Percentiles rank a stretch among this genome's conserved stretches.
Evolutionary conservation across 23 red algal genomes (phyloP).

Genomic region (Gracilaria vermiculophylla): DNA sequence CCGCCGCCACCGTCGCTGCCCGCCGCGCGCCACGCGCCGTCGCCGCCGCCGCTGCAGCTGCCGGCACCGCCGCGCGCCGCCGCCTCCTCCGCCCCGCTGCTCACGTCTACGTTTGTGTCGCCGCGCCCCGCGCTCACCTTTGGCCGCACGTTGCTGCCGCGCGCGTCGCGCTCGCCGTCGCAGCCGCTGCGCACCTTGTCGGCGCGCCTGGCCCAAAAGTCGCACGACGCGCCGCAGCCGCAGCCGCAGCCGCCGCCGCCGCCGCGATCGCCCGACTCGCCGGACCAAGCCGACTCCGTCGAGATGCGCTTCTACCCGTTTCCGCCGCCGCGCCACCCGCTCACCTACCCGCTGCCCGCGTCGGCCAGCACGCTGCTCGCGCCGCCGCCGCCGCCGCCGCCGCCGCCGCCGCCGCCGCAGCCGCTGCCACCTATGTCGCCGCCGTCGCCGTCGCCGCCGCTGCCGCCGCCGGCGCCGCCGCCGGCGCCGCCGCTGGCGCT

Average conservation of each 20-base stretch:
- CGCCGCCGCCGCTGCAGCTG: neutral
- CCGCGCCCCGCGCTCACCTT: neutral
- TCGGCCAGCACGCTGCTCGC: too few species aligned
- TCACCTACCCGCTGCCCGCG: neutral
- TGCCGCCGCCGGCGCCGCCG: too few species aligned
- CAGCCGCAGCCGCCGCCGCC: neutral
- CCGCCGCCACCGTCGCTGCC: neutral
- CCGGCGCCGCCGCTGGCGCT: neutral
- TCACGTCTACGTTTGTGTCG: neutral
- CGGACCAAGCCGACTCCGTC: neutral
- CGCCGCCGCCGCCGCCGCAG: too few species aligned
- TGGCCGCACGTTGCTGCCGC: neutral
- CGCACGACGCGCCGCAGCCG: neutral
- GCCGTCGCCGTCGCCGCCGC: too few species aligned
- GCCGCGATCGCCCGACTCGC: neutral
- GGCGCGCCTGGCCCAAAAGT: neutral
- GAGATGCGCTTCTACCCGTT: slow-evolving; percentile 13
- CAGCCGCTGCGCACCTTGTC: neutral
- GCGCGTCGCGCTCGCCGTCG: too few species aligned
- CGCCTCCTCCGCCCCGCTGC: neutral
- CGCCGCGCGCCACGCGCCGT: neutral
- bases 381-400: too few species aligned
- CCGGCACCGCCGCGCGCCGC: neutral
- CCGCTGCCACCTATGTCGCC: too few species aligned
- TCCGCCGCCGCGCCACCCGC: neutral